phyloP scores from a whole-genome alignment of 2,329 filamentous ascomycete species.

The Stagonosporopsis chrysanthemi region DNA sequence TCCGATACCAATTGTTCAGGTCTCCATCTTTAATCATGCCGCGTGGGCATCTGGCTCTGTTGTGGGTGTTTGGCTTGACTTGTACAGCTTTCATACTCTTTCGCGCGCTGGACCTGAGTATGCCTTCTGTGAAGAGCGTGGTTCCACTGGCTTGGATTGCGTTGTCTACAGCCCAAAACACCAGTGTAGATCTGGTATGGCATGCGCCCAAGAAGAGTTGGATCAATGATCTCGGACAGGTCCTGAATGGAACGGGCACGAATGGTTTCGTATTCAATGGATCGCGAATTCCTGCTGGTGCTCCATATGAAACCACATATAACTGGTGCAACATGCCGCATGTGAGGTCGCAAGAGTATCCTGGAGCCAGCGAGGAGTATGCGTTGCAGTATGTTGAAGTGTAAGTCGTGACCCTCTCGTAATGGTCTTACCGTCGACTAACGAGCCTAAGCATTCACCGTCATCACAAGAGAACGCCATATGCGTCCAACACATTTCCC shows the following conservation, averaged over 20 bases:
- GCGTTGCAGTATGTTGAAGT: conserved; percentile 78
- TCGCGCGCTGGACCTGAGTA: conserved; percentile 25
- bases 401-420: conserved; percentile 50
- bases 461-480: conserved; percentile 85
- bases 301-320: conserved; percentile 66
- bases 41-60: conserved; percentile 21
- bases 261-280: conserved; percentile 79
- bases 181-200: conserved; percentile 42
- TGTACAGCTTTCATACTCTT: conserved; percentile 32
- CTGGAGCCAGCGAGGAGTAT: conserved; percentile 62
- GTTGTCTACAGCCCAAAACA: conserved; percentile 21
- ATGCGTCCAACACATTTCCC: conserved; percentile 78
- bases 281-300: conserved; percentile 63
- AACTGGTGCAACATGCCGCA: conserved; percentile 92
- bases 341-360: conserved; percentile 72
- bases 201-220: conserved; percentile 48
- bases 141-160: conserved; percentile 31
- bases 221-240: conserved; percentile 68
- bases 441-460: conserved; percentile 65
- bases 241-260: conserved; percentile 66
- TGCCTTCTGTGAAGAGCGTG: conserved; percentile 28
- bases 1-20: conserved; percentile 5
- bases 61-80: conserved; percentile 25
- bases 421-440: neutral
- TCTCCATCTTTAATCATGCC: conserved; percentile 35